These are phyloP conservation scores for Bipolaris gigantea DNA, from an alignment of 2,329 filamentous ascomycete genomes.

Conservation along the genomic window DNA sequence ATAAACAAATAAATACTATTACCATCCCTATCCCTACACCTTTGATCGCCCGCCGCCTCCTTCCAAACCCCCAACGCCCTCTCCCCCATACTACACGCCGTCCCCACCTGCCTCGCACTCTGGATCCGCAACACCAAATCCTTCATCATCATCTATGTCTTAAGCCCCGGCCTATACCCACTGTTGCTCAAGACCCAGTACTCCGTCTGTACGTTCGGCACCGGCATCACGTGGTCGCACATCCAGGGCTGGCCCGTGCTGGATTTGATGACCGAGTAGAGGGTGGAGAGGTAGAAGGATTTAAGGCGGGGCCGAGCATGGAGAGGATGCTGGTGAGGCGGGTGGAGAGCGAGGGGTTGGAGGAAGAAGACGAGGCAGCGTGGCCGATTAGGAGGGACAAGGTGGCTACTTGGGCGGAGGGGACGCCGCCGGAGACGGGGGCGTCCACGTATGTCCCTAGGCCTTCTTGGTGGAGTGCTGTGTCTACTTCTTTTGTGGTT, in stretches of 20 bases:
- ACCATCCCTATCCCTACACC: constrained; percentile 34
- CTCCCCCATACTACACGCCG: constrained; percentile 33
- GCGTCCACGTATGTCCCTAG: constrained; percentile 35
- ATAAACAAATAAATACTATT: constrained; percentile 39
- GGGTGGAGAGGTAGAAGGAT: constrained; percentile 32
- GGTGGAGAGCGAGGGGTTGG: constrained; percentile 4
- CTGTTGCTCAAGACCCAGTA: constrained; percentile 39
- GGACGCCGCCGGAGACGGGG: constrained; percentile 40
- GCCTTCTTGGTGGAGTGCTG: constrained; percentile 12
- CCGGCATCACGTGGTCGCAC: constrained; percentile 40
- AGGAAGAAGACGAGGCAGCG: background rate
- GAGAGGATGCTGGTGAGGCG: constrained; percentile 18
- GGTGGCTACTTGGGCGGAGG: constrained; percentile 33
- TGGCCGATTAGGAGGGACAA: constrained; percentile 35
- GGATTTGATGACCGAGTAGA: constrained; percentile 35
- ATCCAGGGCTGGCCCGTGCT: constrained; percentile 41
- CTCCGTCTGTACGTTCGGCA: constrained; percentile 35
- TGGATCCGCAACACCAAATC: constrained; percentile 38
- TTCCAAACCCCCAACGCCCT: constrained; percentile 34
- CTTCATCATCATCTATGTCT: constrained; percentile 43
- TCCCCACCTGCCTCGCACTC: constrained; percentile 29
- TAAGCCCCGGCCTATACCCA: constrained; percentile 39
- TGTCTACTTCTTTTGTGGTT: constrained; percentile 30
- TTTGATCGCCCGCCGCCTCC: constrained; percentile 26
- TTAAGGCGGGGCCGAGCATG: constrained; percentile 34